Conservation (phyloP, 805 yeast genomes). For the Lipomyces kockii region DNA sequence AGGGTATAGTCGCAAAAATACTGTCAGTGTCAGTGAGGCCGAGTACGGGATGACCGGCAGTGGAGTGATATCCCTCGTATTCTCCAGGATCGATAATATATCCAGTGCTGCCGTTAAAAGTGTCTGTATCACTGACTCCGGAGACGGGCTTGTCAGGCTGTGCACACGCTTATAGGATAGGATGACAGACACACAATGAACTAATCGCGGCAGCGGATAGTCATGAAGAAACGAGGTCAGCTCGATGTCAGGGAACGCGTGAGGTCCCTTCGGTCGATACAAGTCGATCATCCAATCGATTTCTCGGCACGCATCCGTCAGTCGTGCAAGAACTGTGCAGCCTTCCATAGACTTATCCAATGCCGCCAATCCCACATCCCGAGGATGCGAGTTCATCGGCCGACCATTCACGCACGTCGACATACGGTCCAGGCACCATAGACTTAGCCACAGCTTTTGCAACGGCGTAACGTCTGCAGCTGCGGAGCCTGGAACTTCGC, state of each 20-base stretch:
- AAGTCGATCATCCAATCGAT: conserved; percentile 48
- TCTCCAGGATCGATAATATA: conserved; percentile 23
- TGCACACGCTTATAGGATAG: conserved; percentile 44
- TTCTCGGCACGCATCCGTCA: conserved; percentile 39
- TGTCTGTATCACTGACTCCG: conserved; percentile 26
- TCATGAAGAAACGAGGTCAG: conserved; percentile 15
- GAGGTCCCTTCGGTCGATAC: conserved; percentile 45
- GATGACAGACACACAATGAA: conserved; percentile 42
- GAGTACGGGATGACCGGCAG: conserved; percentile 45
- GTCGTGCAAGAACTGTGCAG: conserved; percentile 43
- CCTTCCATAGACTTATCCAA: conserved; percentile 36
- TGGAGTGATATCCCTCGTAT: conserved; percentile 36
- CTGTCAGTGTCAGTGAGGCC: conserved; percentile 45
- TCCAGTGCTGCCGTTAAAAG: conserved; percentile 25
- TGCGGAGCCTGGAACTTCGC: conserved; percentile 39
- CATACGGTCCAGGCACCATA: conserved; percentile 49
- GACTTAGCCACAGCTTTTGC: conserved; percentile 47
- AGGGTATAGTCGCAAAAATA: conserved; percentile 45
- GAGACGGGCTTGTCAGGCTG: conserved; percentile 26
- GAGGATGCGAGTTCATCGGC: conserved; percentile 46
- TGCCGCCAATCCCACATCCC: conserved; percentile 47
- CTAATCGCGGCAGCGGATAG: conserved; percentile 27
- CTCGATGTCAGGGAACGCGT: conserved; percentile 17
- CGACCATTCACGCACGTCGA: conserved; percentile 49
- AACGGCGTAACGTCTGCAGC: conserved; percentile 16